phyloP scores from a whole-genome alignment of 306 rosid species.

The Vicia villosa region DNA sequence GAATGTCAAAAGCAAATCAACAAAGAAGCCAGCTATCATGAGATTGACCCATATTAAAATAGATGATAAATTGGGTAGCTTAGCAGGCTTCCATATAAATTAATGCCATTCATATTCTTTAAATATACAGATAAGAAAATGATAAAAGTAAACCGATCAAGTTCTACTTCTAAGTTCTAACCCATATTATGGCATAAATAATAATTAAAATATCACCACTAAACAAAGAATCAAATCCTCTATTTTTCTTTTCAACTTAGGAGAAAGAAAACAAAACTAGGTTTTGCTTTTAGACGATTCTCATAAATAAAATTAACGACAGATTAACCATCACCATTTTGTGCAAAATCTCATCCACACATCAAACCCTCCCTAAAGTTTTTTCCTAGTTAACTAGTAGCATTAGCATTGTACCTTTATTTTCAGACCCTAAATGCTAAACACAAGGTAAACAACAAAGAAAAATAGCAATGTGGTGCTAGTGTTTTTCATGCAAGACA shows the following conservation, averaged over 20 bases:
- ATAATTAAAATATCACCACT: slow-evolving; percentile 40
- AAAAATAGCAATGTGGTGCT: slow-evolving; percentile 19
- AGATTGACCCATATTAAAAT: slow-evolving; percentile 13
- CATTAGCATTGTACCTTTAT: background rate
- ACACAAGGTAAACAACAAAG: slow-evolving; percentile 39
- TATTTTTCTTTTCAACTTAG: slow-evolving; percentile 32
- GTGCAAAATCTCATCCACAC: slow-evolving; percentile 48
- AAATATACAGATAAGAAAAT: slow-evolving; percentile 52
- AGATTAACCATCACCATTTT: slow-evolving; percentile 8
- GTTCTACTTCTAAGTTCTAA: slow-evolving; percentile 48
- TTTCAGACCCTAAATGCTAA: slow-evolving; percentile 42
- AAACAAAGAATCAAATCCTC: slow-evolving; percentile 53
- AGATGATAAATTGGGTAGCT: slow-evolving; percentile 24
- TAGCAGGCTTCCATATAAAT: slow-evolving; percentile 39
- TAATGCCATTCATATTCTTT: slow-evolving; percentile 39
- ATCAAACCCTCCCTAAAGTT: slow-evolving; percentile 31
- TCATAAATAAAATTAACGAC: slow-evolving; percentile 30
- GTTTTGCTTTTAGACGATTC: slow-evolving; percentile 43
- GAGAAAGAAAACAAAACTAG: slow-evolving; percentile 25
- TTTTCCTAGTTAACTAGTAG: slow-evolving; percentile 2
- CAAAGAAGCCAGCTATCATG: slow-evolving; percentile 29
- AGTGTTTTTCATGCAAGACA: slow-evolving; percentile 31
- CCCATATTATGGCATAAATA: slow-evolving; percentile 30
- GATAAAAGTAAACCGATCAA: slow-evolving; percentile 38
- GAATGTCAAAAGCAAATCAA: slow-evolving; percentile 4